phyloP scores from a whole-genome alignment of 768 basidiomycete species.

The Dioszegia crocea region DNA sequence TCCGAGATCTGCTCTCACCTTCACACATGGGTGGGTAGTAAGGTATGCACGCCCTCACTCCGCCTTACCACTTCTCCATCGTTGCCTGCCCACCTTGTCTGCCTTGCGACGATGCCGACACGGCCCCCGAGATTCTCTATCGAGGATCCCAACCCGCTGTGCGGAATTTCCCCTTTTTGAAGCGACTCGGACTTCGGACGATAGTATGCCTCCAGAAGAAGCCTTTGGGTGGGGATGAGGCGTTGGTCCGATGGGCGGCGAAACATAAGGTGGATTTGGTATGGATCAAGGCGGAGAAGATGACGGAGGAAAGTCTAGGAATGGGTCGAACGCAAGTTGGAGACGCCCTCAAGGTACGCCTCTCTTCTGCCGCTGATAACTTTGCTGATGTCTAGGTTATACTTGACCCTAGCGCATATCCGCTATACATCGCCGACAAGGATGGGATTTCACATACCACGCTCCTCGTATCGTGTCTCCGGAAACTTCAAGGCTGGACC shows the following conservation, averaged over 20 bases:
- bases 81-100: constrained; percentile 16
- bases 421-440: constrained; percentile 39
- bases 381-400: constrained; percentile 20
- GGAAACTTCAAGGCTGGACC: constrained; percentile 43
- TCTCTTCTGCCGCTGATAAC: not conserved
- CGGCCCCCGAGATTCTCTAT: constrained; percentile 22
- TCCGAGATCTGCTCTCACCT: not conserved
- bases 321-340: constrained; percentile 35
- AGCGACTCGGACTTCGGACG: constrained; percentile 23
- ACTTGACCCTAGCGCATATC: constrained; percentile 29
- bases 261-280: constrained; percentile 22
- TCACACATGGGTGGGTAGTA: not conserved
- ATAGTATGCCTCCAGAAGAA: constrained; percentile 29
- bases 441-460: constrained; percentile 46
- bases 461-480: constrained; percentile 33
- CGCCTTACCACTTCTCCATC: constrained; percentile 40
- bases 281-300: constrained; percentile 39
- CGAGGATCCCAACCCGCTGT: constrained; percentile 31
- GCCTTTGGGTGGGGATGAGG: constrained; percentile 21
- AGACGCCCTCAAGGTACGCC: constrained; percentile 36
- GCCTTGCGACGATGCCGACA: not conserved
- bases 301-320: constrained; percentile 38
- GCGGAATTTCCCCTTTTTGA: constrained; percentile 34
- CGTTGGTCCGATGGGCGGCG: constrained; percentile 18
- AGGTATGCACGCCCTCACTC: constrained; percentile 28